These are phyloP conservation scores for Penicillium simplicissimum DNA, from an alignment of 495 filamentous ascomycete genomes.

Conservation along the genomic window DNA sequence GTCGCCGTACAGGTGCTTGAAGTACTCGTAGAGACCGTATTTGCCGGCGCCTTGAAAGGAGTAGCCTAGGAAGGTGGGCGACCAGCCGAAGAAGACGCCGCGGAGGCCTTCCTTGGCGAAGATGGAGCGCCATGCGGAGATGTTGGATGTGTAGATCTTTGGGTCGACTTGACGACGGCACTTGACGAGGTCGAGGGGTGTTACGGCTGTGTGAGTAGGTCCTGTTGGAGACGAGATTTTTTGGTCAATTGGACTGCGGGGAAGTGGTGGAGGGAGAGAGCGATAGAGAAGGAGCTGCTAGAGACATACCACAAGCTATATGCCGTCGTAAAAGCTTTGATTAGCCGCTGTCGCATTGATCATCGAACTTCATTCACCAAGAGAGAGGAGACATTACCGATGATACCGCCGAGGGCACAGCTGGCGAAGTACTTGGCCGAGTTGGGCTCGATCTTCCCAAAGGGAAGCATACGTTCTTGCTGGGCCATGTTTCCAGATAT, in stretches of 20 bases:
- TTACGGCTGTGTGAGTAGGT: conserved; percentile 60
- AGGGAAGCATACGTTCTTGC: conserved; percentile 44
- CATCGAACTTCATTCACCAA: neutral
- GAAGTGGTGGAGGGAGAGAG: neutral
- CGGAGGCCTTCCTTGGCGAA: conserved; percentile 64
- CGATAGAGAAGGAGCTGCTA: neutral
- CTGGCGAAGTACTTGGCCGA: conserved; percentile 66
- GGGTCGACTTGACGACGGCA: conserved; percentile 72
- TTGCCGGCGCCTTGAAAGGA: conserved; percentile 75
- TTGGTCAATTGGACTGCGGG: conserved; percentile 15
- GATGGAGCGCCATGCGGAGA: conserved; percentile 66
- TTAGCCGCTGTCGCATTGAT: conserved; percentile 6
- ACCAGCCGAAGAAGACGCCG: conserved; percentile 73
- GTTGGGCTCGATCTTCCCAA: conserved; percentile 65
- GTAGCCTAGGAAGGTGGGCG: conserved; percentile 69
- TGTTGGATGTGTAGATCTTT: conserved; percentile 68
- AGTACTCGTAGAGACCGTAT: conserved; percentile 75
- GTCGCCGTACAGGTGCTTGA: conserved; percentile 72
- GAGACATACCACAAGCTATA: conserved; percentile 58
- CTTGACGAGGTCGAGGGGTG: conserved; percentile 66
- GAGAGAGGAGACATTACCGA: conserved; percentile 48
- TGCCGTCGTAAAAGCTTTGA: neutral
- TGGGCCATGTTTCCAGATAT: conserved; percentile 30
- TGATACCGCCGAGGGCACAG: conserved; percentile 64
- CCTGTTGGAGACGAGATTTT: conserved; percentile 22